A percentile compares a stretch with the other conserved stretches of the same genome.
phyloP scores from a whole-genome alignment of 1,284 basidiomycete genomes.

The Leccinum insolens region DNA sequence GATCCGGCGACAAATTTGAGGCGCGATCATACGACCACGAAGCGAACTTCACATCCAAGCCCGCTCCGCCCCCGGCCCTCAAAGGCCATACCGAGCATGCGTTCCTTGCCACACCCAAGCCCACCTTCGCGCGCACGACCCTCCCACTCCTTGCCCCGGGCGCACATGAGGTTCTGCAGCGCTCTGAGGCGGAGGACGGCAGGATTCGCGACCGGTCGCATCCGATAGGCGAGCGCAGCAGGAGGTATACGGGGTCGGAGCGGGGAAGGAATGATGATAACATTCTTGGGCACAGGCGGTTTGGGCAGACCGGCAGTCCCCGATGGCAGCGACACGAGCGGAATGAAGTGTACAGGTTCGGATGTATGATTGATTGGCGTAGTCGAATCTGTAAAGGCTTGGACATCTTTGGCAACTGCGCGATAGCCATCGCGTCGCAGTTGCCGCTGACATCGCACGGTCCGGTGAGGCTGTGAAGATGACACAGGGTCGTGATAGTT shows the following conservation, averaged over 20 bases:
- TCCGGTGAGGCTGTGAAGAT: constrained; percentile 13
- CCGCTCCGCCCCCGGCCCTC: constrained; percentile 59
- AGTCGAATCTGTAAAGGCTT: constrained; percentile 31
- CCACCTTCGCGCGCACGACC: constrained; percentile 46
- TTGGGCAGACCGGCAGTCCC: constrained; percentile 10
- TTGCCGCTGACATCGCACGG: constrained; percentile 19
- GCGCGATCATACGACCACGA: constrained; percentile 32
- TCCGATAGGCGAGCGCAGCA: constrained; percentile 34
- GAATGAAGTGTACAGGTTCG: constrained; percentile 37
- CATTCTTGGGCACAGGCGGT: constrained; percentile 16
- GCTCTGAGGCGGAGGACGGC: constrained; percentile 58
- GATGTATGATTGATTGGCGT: constrained; percentile 12
- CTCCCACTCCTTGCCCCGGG: constrained; percentile 47
- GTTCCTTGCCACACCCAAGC: constrained; percentile 57
- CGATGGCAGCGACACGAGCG: constrained; percentile 30
- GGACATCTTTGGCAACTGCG: constrained; percentile 41
- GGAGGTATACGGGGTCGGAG: constrained; percentile 36
- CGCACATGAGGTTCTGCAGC: constrained; percentile 51
- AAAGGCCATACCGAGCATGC: constrained; percentile 56
- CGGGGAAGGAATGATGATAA: constrained; percentile 37
- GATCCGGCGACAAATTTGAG: constrained; percentile 1
- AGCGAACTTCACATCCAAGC: constrained; percentile 43
- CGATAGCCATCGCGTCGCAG: constrained; percentile 49
- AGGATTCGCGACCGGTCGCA: constrained; percentile 62
- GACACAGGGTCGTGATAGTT: constrained; percentile 4